Percentiles rank a stretch among this genome's conserved stretches.
These are phyloP conservation scores for Neoscytalidium dimidiatum DNA, from an alignment of 2,329 filamentous ascomycete species.

Conservation along the genomic window DNA sequence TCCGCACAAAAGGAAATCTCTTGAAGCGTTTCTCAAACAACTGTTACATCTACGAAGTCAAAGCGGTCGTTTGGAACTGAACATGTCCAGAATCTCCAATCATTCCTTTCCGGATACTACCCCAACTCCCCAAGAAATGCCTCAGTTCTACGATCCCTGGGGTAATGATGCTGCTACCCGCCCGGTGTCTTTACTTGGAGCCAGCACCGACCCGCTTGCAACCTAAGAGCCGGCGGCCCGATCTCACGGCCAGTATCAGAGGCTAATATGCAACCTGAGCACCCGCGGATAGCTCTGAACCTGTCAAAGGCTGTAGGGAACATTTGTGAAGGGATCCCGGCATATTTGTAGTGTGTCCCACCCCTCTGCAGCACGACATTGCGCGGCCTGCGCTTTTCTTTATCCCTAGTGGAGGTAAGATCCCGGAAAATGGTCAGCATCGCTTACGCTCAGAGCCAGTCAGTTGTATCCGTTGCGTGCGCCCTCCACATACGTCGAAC, in stretches of 20 bases:
- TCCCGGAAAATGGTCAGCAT: background rate
- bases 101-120: too few relatives aligned
- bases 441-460: background rate
- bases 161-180: background rate
- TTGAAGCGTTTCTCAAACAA: too few relatives aligned
- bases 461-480: background rate
- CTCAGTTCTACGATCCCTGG: too few relatives aligned
- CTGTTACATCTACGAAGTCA: too few relatives aligned
- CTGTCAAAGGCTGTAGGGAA: background rate
- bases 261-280: background rate
- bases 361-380: background rate
- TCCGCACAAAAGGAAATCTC: too few relatives aligned
- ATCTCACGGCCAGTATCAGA: background rate
- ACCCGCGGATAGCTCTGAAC: background rate
- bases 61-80: too few relatives aligned
- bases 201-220: constrained; percentile 1
- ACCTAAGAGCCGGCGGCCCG: background rate
- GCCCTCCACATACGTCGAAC: background rate
- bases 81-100: too few relatives aligned
- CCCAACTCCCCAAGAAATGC: too few relatives aligned
- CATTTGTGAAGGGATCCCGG: background rate
- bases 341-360: background rate
- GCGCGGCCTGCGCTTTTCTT: background rate
- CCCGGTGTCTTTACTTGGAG: background rate
- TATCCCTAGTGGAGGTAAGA: background rate